Percentiles rank a stretch among this genome's conserved stretches.
Evolutionary conservation across 108 stramenopile species (phyloP).

Genomic region (Hondaea fermentalgiana): DNA sequence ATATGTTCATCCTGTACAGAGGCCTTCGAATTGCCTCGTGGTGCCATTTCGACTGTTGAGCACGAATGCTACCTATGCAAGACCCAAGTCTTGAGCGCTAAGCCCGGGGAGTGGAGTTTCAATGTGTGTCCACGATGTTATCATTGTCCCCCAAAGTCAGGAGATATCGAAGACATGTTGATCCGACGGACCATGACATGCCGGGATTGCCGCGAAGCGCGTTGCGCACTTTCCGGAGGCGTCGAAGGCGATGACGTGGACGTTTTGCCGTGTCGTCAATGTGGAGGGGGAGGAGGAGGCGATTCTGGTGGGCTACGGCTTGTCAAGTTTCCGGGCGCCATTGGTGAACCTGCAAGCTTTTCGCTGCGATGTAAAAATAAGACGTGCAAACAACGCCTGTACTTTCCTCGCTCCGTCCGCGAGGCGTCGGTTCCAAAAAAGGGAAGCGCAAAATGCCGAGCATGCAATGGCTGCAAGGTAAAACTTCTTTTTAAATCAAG

Average conservation of each 20-base stretch:
- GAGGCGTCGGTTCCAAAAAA: background rate
- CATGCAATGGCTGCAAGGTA: background rate
- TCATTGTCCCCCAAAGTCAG: background rate
- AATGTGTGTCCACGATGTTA: background rate
- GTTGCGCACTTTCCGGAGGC: background rate
- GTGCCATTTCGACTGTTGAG: background rate
- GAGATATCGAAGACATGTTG: background rate
- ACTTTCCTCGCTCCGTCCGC: background rate
- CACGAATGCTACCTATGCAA: background rate
- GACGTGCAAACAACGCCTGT: background rate
- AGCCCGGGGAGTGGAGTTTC: background rate
- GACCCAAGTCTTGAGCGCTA: background rate
- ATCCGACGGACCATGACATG: background rate
- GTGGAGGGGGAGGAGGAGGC: background rate
- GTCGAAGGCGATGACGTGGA: background rate
- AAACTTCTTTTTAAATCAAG: background rate
- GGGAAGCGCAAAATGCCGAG: background rate
- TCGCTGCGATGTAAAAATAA: background rate
- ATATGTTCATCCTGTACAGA: background rate
- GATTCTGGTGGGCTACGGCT: background rate
- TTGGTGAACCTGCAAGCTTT: background rate
- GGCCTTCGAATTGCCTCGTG: background rate
- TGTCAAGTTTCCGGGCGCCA: background rate
- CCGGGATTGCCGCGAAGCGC: background rate
- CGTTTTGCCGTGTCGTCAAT: background rate